These are phyloP conservation scores for Aspergillus clavatus DNA, from an alignment of 2,329 filamentous ascomycete genomes.

Conservation along the genomic window DNA sequence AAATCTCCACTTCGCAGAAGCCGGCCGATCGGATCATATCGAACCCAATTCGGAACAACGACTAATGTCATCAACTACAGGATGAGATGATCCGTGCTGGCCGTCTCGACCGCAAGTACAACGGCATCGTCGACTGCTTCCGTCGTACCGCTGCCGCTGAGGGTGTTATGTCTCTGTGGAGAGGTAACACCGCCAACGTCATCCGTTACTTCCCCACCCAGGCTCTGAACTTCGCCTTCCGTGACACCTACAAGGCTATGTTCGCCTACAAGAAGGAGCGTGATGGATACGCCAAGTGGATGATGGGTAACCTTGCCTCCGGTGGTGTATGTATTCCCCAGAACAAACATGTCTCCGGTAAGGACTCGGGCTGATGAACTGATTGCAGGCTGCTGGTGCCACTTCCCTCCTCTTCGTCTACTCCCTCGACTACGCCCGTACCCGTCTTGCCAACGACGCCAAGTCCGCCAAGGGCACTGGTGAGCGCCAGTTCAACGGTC, in stretches of 20 bases:
- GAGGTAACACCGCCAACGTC: conserved; percentile 99
- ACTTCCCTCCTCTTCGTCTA: conserved; percentile 99
- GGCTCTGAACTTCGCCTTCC: conserved; percentile 99
- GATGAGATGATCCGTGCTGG: conserved; percentile 99
- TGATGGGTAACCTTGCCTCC: conserved; percentile 98
- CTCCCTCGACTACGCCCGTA: conserved; percentile 99
- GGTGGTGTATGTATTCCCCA: conserved; percentile 75
- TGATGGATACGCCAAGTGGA: conserved; percentile 98
- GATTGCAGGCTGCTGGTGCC: conserved; percentile 82
- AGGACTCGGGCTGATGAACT: conserved; percentile 4
- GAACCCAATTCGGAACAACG: not conserved
- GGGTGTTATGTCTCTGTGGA: conserved; percentile 94
- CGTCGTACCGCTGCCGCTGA: conserved; percentile 80
- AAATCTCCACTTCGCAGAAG: conserved; percentile 6
- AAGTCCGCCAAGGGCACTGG: conserved; percentile 94
- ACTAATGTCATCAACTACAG: conserved; percentile 45
- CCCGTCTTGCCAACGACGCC: conserved; percentile 99
- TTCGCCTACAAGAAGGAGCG: conserved; percentile 99
- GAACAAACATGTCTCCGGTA: not conserved
- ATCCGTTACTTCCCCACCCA: conserved; percentile 99
- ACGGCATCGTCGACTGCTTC: conserved; percentile 94
- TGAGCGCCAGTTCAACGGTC: conserved; percentile 99
- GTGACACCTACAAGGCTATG: conserved; percentile 99
- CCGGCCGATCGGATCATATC: not conserved
- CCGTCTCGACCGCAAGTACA: conserved; percentile 97